Conservation (phyloP, 192 early-diverging fungal species). For the Entomortierella lignicola region DNA sequence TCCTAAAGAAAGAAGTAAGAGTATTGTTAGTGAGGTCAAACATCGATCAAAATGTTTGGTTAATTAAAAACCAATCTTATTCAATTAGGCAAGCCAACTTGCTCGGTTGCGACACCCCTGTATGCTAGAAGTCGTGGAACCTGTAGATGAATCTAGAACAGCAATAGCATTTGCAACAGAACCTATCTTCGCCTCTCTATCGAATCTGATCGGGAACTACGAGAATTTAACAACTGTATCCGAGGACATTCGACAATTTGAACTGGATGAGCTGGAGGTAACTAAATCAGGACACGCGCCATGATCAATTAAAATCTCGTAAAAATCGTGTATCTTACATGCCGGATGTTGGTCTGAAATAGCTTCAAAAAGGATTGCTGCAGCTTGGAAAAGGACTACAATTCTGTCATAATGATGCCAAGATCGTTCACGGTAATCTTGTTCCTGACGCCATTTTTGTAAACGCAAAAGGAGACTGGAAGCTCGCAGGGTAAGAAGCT, state of each 20-base stretch:
- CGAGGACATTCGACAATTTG: constrained; percentile 65
- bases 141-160: constrained; percentile 73
- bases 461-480: constrained; percentile 86
- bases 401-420: constrained; percentile 81
- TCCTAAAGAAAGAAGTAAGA: constrained; percentile 71
- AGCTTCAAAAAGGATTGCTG: constrained; percentile 83
- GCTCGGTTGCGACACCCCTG: constrained; percentile 82
- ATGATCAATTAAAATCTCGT: too few species aligned
- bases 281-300: neutral
- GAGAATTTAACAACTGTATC: constrained; percentile 56
- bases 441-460: constrained; percentile 80
- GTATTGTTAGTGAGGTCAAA: too few species aligned
- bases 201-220: constrained; percentile 70
- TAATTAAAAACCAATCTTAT: too few species aligned
- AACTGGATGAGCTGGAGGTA: constrained; percentile 83
- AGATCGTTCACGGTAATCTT: constrained; percentile 79
- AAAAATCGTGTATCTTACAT: neutral
- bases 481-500: constrained; percentile 71
- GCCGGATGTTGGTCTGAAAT: neutral
- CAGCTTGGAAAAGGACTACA: constrained; percentile 79
- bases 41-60: too few species aligned
- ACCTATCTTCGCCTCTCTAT: constrained; percentile 71
- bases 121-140: constrained; percentile 80
- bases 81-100: constrained; percentile 65
- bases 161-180: constrained; percentile 83